phyloP scores from a whole-genome alignment of 495 filamentous ascomycete species.

The Bacidia gigantensis region DNA sequence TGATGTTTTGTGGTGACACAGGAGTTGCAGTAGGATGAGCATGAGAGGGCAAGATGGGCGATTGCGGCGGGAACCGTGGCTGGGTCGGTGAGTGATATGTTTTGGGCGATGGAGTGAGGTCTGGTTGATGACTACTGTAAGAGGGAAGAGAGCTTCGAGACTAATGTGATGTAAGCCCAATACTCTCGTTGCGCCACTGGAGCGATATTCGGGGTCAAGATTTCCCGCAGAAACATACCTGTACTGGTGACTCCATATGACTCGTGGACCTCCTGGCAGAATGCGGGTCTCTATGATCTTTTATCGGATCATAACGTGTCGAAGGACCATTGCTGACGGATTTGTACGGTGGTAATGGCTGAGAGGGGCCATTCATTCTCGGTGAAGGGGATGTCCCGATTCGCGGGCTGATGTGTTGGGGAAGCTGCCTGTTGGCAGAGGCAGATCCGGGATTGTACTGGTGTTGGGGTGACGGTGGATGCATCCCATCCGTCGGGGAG shows the following conservation, averaged over 20 bases:
- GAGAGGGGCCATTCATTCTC: conserved; percentile 15
- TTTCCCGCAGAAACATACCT: conserved; percentile 19
- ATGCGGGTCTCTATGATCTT: conserved; percentile 25
- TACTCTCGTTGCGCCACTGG: not conserved
- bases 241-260: conserved; percentile 23
- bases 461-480: conserved; percentile 16
- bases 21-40: conserved; percentile 32
- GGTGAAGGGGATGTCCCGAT: conserved; percentile 16
- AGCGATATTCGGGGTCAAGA: not conserved
- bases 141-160: conserved; percentile 11
- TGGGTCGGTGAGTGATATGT: conserved; percentile 17
- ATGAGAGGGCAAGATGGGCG: conserved; percentile 26
- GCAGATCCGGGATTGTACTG: conserved; percentile 15
- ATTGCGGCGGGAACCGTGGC: conserved; percentile 15
- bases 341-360: conserved; percentile 3
- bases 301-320: conserved; percentile 36
- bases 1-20: conserved; percentile 31
- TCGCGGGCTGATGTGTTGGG: conserved; percentile 16
- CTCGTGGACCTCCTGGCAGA: conserved; percentile 20
- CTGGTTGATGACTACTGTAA: conserved; percentile 12
- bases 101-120: conserved; percentile 15
- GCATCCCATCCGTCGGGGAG: conserved; percentile 15
- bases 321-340: conserved; percentile 9
- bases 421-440: conserved; percentile 11
- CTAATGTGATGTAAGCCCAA: not conserved